Evolutionary conservation across 768 basidiomycete genomes (phyloP).

Genomic region (Tricholoma furcatifolium): DNA sequence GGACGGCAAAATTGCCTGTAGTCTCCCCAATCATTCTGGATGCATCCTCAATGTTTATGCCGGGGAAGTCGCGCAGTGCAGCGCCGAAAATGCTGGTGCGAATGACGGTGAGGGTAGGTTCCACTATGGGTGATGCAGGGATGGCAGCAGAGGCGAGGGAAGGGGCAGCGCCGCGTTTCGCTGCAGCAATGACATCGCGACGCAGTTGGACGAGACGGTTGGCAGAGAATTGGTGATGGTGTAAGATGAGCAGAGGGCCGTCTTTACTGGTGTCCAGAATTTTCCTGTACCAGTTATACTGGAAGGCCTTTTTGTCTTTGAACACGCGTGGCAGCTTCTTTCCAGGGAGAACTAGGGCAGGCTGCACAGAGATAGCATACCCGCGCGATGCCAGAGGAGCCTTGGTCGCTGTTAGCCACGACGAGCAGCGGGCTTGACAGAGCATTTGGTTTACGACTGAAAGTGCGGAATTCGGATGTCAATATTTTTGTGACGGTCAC

Average conservation of each 20-base stretch:
- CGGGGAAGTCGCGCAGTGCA: slow-evolving; percentile 60
- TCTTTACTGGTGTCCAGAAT: slow-evolving; percentile 58
- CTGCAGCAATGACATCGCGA: slow-evolving; percentile 60
- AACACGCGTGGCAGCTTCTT: slow-evolving; percentile 67
- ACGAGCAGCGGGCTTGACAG: slow-evolving; percentile 27
- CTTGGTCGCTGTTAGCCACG: slow-evolving; percentile 16
- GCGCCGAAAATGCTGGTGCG: slow-evolving; percentile 81
- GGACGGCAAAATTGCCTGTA: slow-evolving; percentile 61
- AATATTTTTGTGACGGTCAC: slow-evolving; percentile 21
- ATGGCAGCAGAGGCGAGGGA: slow-evolving; percentile 31
- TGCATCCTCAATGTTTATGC: slow-evolving; percentile 47
- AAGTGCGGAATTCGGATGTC: slow-evolving; percentile 14
- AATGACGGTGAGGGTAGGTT: slow-evolving; percentile 65
- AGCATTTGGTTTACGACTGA: slow-evolving; percentile 14
- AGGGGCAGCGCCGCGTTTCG: slow-evolving; percentile 41
- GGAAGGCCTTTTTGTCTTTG: slow-evolving; percentile 74
- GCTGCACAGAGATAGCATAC: slow-evolving; percentile 59
- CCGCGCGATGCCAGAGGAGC: slow-evolving; percentile 34
- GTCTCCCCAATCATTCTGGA: slow-evolving; percentile 55
- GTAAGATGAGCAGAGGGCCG: slow-evolving; percentile 74
- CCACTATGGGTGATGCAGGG: slow-evolving; percentile 22
- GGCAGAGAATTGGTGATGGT: slow-evolving; percentile 74
- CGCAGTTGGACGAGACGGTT: slow-evolving; percentile 67
- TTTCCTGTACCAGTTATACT: slow-evolving; percentile 76
- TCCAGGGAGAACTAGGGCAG: slow-evolving; percentile 48